phyloP scores from a whole-genome alignment of 1,139 yeast species.

The Candida smagusa region DNA sequence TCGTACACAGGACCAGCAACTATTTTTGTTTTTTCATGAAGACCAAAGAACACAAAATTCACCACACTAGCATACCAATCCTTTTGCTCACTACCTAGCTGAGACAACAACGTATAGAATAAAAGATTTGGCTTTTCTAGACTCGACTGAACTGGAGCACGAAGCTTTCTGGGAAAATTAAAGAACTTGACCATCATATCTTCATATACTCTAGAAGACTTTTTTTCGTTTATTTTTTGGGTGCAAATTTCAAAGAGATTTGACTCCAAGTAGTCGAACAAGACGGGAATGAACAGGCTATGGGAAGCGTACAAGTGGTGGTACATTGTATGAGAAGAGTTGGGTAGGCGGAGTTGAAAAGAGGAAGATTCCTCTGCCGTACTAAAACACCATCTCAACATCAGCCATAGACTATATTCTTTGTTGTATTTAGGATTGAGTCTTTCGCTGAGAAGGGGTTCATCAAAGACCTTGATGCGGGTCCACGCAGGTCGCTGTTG shows the following conservation, averaged over 20 bases:
- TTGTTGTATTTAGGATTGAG: conserved; percentile 19
- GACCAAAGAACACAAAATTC: conserved; percentile 29
- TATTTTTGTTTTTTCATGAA: conserved; percentile 14
- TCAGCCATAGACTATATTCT: conserved; percentile 28
- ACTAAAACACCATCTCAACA: conserved; percentile 34
- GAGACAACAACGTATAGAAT: conserved; percentile 16
- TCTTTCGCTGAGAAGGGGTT: conserved; percentile 21
- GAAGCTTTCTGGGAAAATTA: conserved; percentile 5
- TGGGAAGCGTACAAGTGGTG: conserved; percentile 24
- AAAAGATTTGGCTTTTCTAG: conserved; percentile 11
- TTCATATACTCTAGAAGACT: not conserved
- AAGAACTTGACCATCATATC: conserved; percentile 8
- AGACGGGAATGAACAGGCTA: conserved; percentile 15
- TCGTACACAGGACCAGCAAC: conserved; percentile 27
- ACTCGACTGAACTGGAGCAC: conserved; percentile 8
- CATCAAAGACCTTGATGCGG: conserved; percentile 29
- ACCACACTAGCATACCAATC: conserved; percentile 34
- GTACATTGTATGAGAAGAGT: conserved; percentile 18
- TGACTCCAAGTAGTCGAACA: conserved; percentile 21
- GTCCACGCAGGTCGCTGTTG: conserved; percentile 9
- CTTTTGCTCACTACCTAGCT: conserved; percentile 14
- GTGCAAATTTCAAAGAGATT: conserved; percentile 15
- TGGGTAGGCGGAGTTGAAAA: conserved; percentile 15
- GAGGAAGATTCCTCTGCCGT: conserved; percentile 26
- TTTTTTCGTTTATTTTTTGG: conserved; percentile 4